Percentiles rank a stretch among this genome's conserved stretches.
Conservation (phyloP, 2,329 filamentous ascomycete genomes). For the Cytospora mali region DNA sequence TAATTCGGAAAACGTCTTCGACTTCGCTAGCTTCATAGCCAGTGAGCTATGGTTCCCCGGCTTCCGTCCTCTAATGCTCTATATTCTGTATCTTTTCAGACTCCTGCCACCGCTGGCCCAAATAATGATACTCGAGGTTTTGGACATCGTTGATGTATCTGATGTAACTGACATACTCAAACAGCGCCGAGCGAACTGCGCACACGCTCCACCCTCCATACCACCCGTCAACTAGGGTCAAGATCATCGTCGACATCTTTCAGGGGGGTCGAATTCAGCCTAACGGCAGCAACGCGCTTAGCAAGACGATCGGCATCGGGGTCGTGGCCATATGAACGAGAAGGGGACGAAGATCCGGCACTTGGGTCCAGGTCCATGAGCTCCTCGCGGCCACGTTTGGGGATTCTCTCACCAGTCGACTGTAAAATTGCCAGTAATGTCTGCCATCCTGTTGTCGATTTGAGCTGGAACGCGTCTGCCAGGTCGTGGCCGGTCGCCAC, state of each 20-base stretch:
- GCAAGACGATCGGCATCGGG: constrained; percentile 57
- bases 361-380: constrained; percentile 30
- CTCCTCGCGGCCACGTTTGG: constrained; percentile 64
- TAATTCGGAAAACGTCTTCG: not conserved
- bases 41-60: not conserved
- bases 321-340: constrained; percentile 33
- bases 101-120: not conserved
- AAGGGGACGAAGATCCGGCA: constrained; percentile 30
- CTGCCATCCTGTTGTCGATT: constrained; percentile 89
- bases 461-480: constrained; percentile 78
- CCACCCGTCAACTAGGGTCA: constrained; percentile 1
- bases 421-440: constrained; percentile 90
- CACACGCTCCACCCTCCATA: not conserved
- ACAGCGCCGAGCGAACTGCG: not conserved
- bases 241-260: not conserved
- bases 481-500: constrained; percentile 82
- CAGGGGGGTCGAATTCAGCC: constrained; percentile 50
- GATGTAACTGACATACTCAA: not conserved
- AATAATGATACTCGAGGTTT: not conserved
- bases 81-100: constrained; percentile 2
- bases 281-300: constrained; percentile 69
- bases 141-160: not conserved
- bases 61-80: constrained; percentile 11
- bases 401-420: constrained; percentile 95
- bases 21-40: not conserved